These are phyloP conservation scores for Pholiota conissans DNA, from an alignment of 768 basidiomycete genomes.

Conservation along the genomic window DNA sequence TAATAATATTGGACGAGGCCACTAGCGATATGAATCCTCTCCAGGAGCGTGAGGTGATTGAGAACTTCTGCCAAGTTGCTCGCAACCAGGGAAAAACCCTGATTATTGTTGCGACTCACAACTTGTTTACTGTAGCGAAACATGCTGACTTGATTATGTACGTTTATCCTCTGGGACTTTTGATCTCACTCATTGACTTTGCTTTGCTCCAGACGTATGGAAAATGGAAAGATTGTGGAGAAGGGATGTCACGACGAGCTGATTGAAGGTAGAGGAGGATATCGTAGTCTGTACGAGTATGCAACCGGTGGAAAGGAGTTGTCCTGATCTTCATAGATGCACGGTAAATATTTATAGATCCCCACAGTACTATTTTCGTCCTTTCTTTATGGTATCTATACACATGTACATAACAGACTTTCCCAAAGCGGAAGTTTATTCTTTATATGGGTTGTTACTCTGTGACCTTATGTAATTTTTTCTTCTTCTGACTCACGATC, in stretches of 20 bases:
- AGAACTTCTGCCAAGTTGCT: slow-evolving; percentile 28
- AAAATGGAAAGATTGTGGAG: slow-evolving; percentile 27
- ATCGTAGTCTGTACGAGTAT: background rate
- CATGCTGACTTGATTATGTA: slow-evolving; percentile 53
- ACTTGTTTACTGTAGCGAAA: slow-evolving; percentile 39
- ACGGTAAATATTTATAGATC: no score
- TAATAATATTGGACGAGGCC: slow-evolving; percentile 54
- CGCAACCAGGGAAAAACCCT: slow-evolving; percentile 44
- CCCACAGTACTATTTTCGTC: no score
- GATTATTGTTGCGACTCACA: slow-evolving; percentile 46
- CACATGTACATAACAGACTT: no score
- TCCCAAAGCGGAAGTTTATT: no score
- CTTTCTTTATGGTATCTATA: no score
- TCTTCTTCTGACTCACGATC: no score
- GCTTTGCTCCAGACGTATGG: slow-evolving; percentile 41
- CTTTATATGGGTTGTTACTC: no score
- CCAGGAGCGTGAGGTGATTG: slow-evolving; percentile 45
- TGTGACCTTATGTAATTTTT: no score
- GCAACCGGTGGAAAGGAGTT: no score
- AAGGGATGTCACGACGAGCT: background rate
- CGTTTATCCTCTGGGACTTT: slow-evolving; percentile 14
- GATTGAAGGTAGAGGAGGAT: background rate
- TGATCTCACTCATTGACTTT: no score
- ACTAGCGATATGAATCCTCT: slow-evolving; percentile 49
- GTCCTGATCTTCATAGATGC: no score